Conservation (phyloP, 1,284 basidiomycete genomes). For the Agroathelia rolfsii region DNA sequence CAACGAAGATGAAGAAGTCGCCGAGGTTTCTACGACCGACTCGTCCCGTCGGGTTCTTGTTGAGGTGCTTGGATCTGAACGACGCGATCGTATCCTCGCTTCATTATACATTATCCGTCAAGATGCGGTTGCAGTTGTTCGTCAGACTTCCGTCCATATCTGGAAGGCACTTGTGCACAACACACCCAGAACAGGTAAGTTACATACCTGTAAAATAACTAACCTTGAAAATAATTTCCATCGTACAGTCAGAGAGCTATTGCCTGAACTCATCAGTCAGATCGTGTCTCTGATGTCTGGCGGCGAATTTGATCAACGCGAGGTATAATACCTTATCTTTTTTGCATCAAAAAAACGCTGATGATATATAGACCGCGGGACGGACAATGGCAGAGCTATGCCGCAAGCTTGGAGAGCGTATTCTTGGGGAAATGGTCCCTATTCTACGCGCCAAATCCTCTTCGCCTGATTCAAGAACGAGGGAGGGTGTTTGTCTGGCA, state of each 20-base stretch:
- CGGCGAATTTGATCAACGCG: slow-evolving; percentile 80
- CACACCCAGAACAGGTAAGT: slow-evolving; percentile 68
- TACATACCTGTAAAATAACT: slow-evolving; percentile 2
- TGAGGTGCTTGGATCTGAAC: slow-evolving; percentile 83
- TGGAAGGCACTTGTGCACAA: slow-evolving; percentile 98
- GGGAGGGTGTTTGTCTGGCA: slow-evolving; percentile 85
- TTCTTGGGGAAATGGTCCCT: slow-evolving; percentile 77
- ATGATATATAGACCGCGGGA: slow-evolving; percentile 57
- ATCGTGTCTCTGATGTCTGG: slow-evolving; percentile 71
- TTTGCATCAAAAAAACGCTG: no score
- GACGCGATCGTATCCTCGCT: slow-evolving; percentile 85
- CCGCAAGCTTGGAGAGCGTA: slow-evolving; percentile 92
- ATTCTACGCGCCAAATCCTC: slow-evolving; percentile 64
- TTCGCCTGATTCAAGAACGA: slow-evolving; percentile 65
- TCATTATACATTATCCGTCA: slow-evolving; percentile 92
- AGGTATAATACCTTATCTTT: slow-evolving; percentile 42
- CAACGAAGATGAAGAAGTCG: slow-evolving; percentile 70
- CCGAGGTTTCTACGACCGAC: slow-evolving; percentile 61
- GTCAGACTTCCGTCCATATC: slow-evolving; percentile 89
- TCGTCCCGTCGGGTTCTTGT: slow-evolving; percentile 77
- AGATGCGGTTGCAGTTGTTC: slow-evolving; percentile 84
- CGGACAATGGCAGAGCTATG: slow-evolving; percentile 84
- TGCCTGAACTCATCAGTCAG: slow-evolving; percentile 78
- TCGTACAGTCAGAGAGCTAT: slow-evolving; percentile 80
- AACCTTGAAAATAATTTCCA: slow-evolving; percentile 3